Percentiles rank a stretch among this genome's conserved stretches.
Evolutionary conservation across 805 yeast genomes (phyloP).

Genomic region (Ogataea henricii): DNA sequence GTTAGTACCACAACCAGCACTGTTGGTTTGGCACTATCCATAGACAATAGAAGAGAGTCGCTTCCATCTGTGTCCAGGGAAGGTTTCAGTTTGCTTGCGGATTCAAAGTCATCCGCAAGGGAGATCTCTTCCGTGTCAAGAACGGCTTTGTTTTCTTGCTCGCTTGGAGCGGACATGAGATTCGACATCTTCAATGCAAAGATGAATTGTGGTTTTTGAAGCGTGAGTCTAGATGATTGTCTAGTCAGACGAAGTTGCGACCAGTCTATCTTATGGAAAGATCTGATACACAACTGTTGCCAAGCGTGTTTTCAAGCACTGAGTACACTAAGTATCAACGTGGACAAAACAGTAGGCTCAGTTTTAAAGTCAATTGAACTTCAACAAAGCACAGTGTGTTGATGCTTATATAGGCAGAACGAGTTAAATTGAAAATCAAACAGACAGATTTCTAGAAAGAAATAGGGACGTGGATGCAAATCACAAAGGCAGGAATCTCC

Average conservation of each 20-base stretch:
- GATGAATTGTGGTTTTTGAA: not conserved
- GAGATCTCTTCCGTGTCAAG: not conserved
- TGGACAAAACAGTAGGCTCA: not conserved
- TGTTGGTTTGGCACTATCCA: conserved; percentile 57
- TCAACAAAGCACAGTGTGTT: not conserved
- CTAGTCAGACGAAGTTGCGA: not conserved
- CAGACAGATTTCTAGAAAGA: conserved; percentile 1
- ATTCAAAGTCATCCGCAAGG: conserved; percentile 8
- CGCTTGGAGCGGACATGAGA: not conserved
- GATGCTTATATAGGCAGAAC: not conserved
- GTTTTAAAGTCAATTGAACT: not conserved
- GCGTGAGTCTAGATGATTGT: not conserved
- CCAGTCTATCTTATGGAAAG: not conserved
- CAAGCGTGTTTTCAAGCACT: not conserved
- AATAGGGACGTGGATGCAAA: not conserved
- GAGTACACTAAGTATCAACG: not conserved
- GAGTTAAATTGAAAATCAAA: not conserved
- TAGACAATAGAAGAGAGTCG: conserved; percentile 9
- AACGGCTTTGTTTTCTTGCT: not conserved
- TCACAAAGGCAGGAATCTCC: not conserved
- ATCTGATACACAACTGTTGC: not conserved
- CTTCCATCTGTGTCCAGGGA: conserved; percentile 9
- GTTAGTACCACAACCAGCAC: conserved; percentile 68
- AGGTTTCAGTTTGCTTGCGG: conserved; percentile 4
- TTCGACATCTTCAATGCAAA: not conserved